phyloP scores from a whole-genome alignment of 441 rosid genomes.

The Brassica balearica region DNA sequence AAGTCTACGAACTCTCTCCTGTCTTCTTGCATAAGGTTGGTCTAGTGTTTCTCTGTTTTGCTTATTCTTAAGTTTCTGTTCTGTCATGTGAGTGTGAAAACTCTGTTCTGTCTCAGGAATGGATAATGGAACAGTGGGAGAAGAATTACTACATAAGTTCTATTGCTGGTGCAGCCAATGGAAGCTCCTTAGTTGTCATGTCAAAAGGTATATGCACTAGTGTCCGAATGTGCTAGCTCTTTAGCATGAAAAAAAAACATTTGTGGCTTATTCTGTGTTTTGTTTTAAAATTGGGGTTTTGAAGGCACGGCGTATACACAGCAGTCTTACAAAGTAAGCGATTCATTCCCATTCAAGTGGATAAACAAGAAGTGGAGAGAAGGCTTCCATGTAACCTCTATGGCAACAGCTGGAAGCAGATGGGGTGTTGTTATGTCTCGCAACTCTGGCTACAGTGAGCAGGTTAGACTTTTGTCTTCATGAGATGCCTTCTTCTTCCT shows the following conservation, averaged over 20 bases:
- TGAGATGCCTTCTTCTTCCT: constrained; percentile 1
- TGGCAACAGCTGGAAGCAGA: constrained; percentile 98
- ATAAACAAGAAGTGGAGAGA: constrained; percentile 98
- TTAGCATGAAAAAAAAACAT: no score
- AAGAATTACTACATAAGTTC: constrained; percentile 94
- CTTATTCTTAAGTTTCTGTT: constrained; percentile 13
- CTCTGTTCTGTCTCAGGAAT: constrained; percentile 62
- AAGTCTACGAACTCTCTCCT: constrained; percentile 89
- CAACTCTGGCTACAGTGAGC: constrained; percentile 97
- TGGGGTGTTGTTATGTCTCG: constrained; percentile 99
- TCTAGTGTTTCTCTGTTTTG: constrained; percentile 7
- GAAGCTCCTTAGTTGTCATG: constrained; percentile 98
- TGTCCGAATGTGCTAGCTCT: neutral
- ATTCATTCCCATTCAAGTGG: constrained; percentile 98
- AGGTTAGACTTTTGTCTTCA: constrained; percentile 55
- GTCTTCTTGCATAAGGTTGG: constrained; percentile 87
- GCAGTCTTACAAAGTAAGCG: constrained; percentile 98
- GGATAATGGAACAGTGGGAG: constrained; percentile 99
- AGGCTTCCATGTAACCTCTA: constrained; percentile 97
- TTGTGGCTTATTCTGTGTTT: neutral
- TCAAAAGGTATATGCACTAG: constrained; percentile 75
- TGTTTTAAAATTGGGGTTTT: neutral
- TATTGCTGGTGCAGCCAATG: constrained; percentile 90
- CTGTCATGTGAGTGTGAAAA: neutral
- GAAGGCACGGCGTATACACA: constrained; percentile 94